These are phyloP conservation scores for Metschnikowia anglica DNA, from an alignment of 805 yeast genomes.

Conservation along the genomic window DNA sequence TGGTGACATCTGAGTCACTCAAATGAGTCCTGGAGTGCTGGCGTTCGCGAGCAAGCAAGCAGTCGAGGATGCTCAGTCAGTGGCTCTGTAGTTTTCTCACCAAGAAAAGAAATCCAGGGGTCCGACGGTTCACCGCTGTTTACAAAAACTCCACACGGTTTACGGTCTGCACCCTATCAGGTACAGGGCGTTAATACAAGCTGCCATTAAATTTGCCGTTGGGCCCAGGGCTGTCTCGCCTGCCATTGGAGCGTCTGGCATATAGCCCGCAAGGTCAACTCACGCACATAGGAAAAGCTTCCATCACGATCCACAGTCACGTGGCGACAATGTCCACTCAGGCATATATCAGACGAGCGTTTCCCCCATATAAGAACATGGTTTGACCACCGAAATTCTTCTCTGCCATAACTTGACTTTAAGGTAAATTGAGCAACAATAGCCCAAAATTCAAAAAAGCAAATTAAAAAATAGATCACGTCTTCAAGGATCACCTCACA, in stretches of 20 bases:
- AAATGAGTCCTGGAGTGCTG: neutral
- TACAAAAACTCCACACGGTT: too few species aligned
- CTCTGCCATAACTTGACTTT: neutral
- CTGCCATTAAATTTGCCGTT: too few species aligned
- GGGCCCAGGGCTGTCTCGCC: too few species aligned
- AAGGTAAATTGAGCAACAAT: too few species aligned
- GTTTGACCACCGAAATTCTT: neutral
- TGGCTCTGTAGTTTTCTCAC: too few species aligned
- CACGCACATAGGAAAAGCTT: slow-evolving; percentile 10
- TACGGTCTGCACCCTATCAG: too few species aligned
- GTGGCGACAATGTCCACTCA: slow-evolving; percentile 6
- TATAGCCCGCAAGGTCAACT: too few species aligned
- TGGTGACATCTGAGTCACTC: slow-evolving; percentile 1
- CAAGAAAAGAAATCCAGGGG: too few species aligned
- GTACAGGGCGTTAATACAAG: too few species aligned
- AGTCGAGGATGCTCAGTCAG: neutral
- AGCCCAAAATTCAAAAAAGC: neutral
- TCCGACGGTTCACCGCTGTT: too few species aligned
- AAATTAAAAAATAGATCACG: neutral
- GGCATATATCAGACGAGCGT: slow-evolving; percentile 5
- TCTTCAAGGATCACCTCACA: too few species aligned
- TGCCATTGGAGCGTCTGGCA: neutral
- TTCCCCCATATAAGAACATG: neutral
- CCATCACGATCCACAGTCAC: slow-evolving; percentile 12
- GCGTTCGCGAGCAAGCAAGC: slow-evolving; percentile 1